Base-by-base conservation (phyloP, 1,139 yeast genomes). In the Suhomyces choctaworum region DNA sequence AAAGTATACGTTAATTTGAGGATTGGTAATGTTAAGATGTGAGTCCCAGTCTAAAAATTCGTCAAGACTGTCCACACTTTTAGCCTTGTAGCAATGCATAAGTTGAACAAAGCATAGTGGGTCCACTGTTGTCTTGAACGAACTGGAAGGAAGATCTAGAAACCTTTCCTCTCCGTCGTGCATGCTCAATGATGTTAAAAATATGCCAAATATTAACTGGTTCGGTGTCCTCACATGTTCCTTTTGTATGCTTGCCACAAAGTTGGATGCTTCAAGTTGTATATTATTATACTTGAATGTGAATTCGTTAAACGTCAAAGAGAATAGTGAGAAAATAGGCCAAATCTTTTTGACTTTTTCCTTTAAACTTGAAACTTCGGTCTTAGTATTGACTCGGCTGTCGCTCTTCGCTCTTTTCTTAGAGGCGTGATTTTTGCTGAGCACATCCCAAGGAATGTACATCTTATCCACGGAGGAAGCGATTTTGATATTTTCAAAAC, bases 61-160 rank as follows among this genome's bases (percentile, higher is more conserved):
- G 11, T 42, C 31, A 2, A 39, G 23, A 2, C 36, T 27, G 9
- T 32, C 41, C 15, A 43, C 29, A 10, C 33, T 24, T 2, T 30
- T 32, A 12, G 23, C 24, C 3, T 35, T 29, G 6, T 54, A 36
- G 5, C 45, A 40, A 11, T 47, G 41, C 9, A 44, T 40, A 2
- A 41, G 29, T 6, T 22, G 12, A 6, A 46, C 22, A 3, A 47
- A 39, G 20, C 37, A 39, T 13, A 33, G 40, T 31, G 45, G 53
- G 33, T 36, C 44, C 7, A 46, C 32, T 4, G 35, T 32, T 2
- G 41, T 32, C 20, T 42, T 40, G 15, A 60, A 44, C 1, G 69
- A 54, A 7, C 62, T 59, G 1, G 72, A 58, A 1, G 74, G 74
- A 9, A 70, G 41, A 32, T 65, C 73, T 32, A 70, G 45, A 38